These are phyloP conservation scores for Pleoardoris graminearum DNA, from an alignment of 2,329 filamentous ascomycete species.

Conservation along the genomic window DNA sequence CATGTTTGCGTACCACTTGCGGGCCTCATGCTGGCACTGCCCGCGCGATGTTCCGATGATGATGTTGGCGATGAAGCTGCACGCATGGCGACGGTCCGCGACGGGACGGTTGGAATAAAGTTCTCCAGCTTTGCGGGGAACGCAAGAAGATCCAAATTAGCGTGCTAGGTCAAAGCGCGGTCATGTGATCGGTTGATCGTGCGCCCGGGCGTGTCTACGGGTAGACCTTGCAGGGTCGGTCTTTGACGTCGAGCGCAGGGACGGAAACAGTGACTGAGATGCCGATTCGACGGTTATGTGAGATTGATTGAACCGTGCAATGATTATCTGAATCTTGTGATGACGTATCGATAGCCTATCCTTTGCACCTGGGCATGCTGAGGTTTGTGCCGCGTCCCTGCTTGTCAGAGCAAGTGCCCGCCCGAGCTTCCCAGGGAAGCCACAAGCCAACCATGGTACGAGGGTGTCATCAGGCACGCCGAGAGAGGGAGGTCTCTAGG, in stretches of 20 bases:
- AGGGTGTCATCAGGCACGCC: too few relatives aligned
- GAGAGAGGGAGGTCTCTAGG: background rate
- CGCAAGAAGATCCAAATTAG: slow-evolving; percentile 1
- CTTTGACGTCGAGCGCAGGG: background rate
- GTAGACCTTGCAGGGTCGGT: background rate
- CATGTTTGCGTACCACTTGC: slow-evolving; percentile 15
- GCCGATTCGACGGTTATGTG: background rate
- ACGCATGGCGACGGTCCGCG: slow-evolving; percentile 13
- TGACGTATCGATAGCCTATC: background rate
- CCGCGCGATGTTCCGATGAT: background rate
- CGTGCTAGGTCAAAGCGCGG: slow-evolving; percentile 3
- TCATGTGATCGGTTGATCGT: slow-evolving; percentile 10
- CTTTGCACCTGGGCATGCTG: too few relatives aligned
- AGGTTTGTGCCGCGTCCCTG: too few relatives aligned
- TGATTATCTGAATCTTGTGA: background rate
- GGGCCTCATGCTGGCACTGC: slow-evolving; percentile 5
- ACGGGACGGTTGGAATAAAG: slow-evolving; percentile 25
- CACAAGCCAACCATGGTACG: too few relatives aligned
- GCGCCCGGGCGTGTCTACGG: background rate
- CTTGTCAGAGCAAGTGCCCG: too few relatives aligned
- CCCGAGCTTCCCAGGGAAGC: too few relatives aligned
- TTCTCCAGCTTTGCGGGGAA: slow-evolving; percentile 17
- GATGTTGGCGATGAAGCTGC: slow-evolving; percentile 3
- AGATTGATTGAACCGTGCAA: background rate
- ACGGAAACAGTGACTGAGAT: slow-evolving; percentile 1